A percentile compares a stretch with the other conserved stretches of the same genome.
Conservation (phyloP, 2,329 filamentous ascomycete genomes). For the Microsporum canis region DNA sequence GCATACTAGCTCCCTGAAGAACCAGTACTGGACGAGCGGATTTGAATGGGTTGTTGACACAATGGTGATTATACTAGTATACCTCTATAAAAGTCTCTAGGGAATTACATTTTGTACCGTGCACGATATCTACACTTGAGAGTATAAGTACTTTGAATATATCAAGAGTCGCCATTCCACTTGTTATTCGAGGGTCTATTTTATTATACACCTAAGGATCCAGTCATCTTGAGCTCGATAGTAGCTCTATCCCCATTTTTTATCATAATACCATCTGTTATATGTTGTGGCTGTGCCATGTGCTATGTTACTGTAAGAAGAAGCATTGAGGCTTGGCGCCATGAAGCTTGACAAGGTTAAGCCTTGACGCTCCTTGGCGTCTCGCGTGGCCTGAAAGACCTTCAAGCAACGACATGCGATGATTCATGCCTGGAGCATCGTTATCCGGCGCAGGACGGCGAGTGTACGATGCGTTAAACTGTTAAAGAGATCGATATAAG, state of each 20-base stretch:
- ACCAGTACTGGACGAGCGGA: no score
- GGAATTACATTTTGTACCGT: no score
- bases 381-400: neutral
- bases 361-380: neutral
- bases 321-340: neutral
- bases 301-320: neutral
- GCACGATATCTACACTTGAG: no score
- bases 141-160: no score
- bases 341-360: neutral
- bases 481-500: neutral
- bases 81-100: no score
- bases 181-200: no score
- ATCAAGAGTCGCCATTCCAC: no score
- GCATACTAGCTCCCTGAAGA: no score
- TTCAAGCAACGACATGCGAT: neutral
- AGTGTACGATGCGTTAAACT: neutral
- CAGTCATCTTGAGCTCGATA: neutral
- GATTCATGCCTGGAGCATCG: neutral
- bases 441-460: neutral
- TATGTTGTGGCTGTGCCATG: neutral
- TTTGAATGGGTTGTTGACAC: no score
- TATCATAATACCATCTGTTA: neutral
- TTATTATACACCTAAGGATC: no score
- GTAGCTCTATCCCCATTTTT: neutral
- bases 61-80: no score